Evolutionary conservation across 306 rosid genomes (phyloP).

Genomic region (Prunus mume): DNA sequence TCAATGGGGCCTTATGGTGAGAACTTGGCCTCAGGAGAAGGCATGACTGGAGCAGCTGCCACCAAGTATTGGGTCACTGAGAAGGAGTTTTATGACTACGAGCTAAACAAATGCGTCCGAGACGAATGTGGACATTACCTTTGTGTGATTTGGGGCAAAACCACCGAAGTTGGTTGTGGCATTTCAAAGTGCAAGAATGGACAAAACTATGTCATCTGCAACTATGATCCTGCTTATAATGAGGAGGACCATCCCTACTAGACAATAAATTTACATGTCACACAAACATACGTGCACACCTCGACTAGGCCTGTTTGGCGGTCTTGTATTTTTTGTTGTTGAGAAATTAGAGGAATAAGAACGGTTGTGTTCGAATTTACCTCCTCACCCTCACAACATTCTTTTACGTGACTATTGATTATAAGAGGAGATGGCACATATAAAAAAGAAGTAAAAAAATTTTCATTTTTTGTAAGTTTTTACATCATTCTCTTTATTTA

Average conservation of each 20-base stretch:
- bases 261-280: not conserved
- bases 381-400: not conserved
- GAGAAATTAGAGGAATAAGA: too few species aligned
- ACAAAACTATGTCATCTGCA: slow-evolving; percentile 14
- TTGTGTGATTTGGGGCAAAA: slow-evolving; percentile 27
- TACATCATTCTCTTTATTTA: too few species aligned
- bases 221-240: slow-evolving; percentile 19
- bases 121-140: slow-evolving; percentile 25
- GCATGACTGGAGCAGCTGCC: slow-evolving; percentile 28
- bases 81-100: slow-evolving; percentile 13
- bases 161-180: slow-evolving; percentile 25
- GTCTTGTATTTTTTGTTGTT: too few species aligned
- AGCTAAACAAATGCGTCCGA: not conserved
- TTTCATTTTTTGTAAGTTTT: too few species aligned
- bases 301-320: too few species aligned
- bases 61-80: slow-evolving; percentile 42
- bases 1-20: slow-evolving; percentile 57
- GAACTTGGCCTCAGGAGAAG: slow-evolving; percentile 43
- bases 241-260: slow-evolving; percentile 31
- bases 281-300: not conserved
- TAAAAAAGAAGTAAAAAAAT: too few species aligned
- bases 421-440: too few species aligned
- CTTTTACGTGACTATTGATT: not conserved
- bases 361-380: not conserved
- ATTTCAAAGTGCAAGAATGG: slow-evolving; percentile 14